Percentiles rank a stretch among this genome's conserved stretches.
Conservation (phyloP, 768 basidiomycete genomes). For the Tubosaeta sp. region DNA sequence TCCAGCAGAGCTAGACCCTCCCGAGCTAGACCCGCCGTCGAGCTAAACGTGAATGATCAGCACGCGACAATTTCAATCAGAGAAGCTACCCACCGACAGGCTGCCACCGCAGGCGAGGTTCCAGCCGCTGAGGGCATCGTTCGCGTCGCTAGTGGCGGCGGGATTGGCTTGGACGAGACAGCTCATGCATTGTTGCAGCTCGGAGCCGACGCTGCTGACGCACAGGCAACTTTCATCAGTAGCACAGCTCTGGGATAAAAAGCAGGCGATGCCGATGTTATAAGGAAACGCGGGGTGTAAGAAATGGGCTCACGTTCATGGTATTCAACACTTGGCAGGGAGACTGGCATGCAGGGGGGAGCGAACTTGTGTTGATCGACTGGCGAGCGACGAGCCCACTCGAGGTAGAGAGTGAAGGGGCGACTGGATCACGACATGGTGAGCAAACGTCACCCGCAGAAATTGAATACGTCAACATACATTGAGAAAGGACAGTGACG, state of each 20-base stretch:
- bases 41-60: slow-evolving; percentile 5
- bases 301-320: slow-evolving; percentile 13
- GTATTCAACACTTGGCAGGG: slow-evolving; percentile 18
- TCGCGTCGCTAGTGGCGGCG: neutral
- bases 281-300: neutral
- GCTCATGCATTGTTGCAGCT: slow-evolving; percentile 17
- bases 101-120: slow-evolving; percentile 13
- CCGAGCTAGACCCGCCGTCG: slow-evolving; percentile 1
- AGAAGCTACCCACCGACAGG: slow-evolving; percentile 15
- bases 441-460: neutral
- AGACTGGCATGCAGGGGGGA: slow-evolving; percentile 19
- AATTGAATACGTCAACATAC: slow-evolving; percentile 4
- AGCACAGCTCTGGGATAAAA: slow-evolving; percentile 8
- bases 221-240: slow-evolving; percentile 10
- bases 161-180: slow-evolving; percentile 12
- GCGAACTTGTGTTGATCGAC: neutral
- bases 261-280: neutral
- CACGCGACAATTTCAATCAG: neutral
- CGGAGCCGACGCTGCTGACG: slow-evolving; percentile 3
- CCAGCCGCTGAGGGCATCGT: slow-evolving; percentile 11
- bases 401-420: neutral
- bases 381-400: slow-evolving; percentile 22
- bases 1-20: neutral
- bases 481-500: slow-evolving; percentile 7
- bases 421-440: neutral